Percentiles rank a stretch among this genome's conserved stretches.
phyloP scores from a whole-genome alignment of 192 early-diverging fungal species.

The Thamnidium elegans region DNA sequence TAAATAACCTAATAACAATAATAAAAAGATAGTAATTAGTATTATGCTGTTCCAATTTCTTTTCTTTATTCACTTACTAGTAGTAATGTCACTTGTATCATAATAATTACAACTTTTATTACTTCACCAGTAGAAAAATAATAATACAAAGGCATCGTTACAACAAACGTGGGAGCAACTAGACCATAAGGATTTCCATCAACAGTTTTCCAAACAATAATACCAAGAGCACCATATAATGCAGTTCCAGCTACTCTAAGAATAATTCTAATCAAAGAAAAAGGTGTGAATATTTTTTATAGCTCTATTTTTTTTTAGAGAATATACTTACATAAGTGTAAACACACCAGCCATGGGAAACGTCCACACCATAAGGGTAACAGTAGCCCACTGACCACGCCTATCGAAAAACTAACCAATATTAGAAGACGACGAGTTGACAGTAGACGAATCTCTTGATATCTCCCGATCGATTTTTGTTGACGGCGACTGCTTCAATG shows the following conservation, averaged over 20 bases:
- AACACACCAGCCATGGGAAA: conserved; percentile 34
- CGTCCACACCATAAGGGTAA: conserved; percentile 35
- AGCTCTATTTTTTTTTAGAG: background rate
- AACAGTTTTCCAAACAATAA: conserved; percentile 32
- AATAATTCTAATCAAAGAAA: conserved; percentile 13
- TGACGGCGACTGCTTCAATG: too few relatives aligned
- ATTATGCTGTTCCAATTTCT: background rate
- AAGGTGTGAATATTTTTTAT: too few relatives aligned
- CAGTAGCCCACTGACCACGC: conserved; percentile 36
- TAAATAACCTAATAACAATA: conserved; percentile 20
- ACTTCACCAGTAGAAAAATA: conserved; percentile 20
- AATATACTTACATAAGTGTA: conserved; percentile 25
- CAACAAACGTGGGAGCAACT: conserved; percentile 24
- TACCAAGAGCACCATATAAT: conserved; percentile 19
- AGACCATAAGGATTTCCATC: conserved; percentile 35
- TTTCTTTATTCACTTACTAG: conserved; percentile 7
- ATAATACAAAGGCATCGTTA: conserved; percentile 23
- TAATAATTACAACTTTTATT: conserved; percentile 12
- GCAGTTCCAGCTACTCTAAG: conserved; percentile 23
- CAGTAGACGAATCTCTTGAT: too few relatives aligned
- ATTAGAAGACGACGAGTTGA: too few relatives aligned
- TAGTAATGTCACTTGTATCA: conserved; percentile 23
- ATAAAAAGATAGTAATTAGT: background rate
- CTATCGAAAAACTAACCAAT: conserved; percentile 22
- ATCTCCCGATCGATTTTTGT: too few relatives aligned